Conservation (phyloP, 108 stramenopile genomes). For the Discostella stelligeroides region DNA sequence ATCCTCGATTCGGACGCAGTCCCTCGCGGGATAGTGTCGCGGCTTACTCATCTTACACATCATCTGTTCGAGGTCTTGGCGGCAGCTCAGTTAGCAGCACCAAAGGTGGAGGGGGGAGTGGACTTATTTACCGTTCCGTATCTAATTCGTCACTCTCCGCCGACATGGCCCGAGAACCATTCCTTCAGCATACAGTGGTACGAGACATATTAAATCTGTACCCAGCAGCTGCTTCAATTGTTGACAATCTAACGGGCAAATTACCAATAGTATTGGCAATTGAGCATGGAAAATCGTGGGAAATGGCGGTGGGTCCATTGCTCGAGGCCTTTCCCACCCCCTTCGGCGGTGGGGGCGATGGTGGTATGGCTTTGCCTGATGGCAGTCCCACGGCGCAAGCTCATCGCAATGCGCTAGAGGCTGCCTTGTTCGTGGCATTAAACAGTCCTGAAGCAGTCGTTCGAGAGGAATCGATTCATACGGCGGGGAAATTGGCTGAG, state of each 20-base stretch:
- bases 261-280: constrained; percentile 54
- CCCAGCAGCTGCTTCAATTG: constrained; percentile 40
- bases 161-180: constrained; percentile 12
- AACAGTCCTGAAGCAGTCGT: constrained; percentile 20
- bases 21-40: constrained; percentile 33
- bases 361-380: constrained; percentile 48
- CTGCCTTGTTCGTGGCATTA: constrained; percentile 31
- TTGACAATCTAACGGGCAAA: constrained; percentile 47
- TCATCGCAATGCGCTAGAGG: constrained; percentile 39
- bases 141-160: constrained; percentile 22
- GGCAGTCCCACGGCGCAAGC: constrained; percentile 21
- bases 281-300: constrained; percentile 58
- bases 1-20: constrained; percentile 53
- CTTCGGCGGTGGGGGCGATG: constrained; percentile 48
- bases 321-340: constrained; percentile 45
- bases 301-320: constrained; percentile 45
- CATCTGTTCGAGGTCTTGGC: constrained; percentile 27
- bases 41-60: constrained; percentile 14
- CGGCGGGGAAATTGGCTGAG: constrained; percentile 41
- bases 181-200: constrained; percentile 48
- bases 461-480: constrained; percentile 37
- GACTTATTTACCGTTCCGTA: not conserved
- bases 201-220: constrained; percentile 41
- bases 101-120: not conserved
- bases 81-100: not conserved